Evolutionary conservation across 352 stramenopile species (phyloP), one percentile per base, ranked within the genome.

Genomic region (Pythium guiyangense): DNA sequence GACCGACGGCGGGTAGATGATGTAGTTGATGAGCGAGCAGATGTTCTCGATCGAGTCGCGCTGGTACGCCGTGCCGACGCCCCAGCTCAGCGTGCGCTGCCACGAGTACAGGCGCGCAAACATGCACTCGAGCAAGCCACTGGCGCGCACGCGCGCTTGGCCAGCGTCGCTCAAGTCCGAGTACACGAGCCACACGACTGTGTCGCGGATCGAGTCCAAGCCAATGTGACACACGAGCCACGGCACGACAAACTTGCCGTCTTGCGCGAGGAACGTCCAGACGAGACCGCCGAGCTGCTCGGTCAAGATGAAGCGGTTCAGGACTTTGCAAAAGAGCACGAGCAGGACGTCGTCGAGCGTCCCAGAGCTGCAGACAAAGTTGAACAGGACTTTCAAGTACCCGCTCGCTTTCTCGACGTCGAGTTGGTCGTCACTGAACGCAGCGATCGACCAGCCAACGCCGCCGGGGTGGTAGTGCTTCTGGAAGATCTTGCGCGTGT

Each of bases 41-140:
- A 92, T 92, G 43, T 94, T 94, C 56, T 94, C 85, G 56, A 94
- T 77, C 20, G 85, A 92, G 55, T 94, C 85, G 22, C 85, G 80
- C 57, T 94, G 85, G 69, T 92, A 94, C 4, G 77, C 59, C 18
- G 85, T 92, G 18, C 85, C 85, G 12, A 94, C 79, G 43, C 83
- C 85, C 85, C 85, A 94, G 45, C 80, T 84, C 27, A 92, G 66
- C 45, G 82, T 94, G 14, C 85, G 73, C 49, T 94, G 85, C 82
- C 82, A 92, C 20, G 85, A 80, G 52, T 82, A 91, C 15, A 94
- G 55, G 4, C 85, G 71, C 25, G 81, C 82, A 69, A 92, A 90
- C 31, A 92, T 67, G 54, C 73, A 84, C 25, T 88, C 82, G 37
- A 94, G 86, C 50, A 92, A 76, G 6, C 69, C 77, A 49, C 82